A percentile compares a stretch with the other conserved stretches of the same genome.
phyloP scores from a whole-genome alignment of 2,329 filamentous ascomycete genomes.

The Cladosporium cucumerinum region DNA sequence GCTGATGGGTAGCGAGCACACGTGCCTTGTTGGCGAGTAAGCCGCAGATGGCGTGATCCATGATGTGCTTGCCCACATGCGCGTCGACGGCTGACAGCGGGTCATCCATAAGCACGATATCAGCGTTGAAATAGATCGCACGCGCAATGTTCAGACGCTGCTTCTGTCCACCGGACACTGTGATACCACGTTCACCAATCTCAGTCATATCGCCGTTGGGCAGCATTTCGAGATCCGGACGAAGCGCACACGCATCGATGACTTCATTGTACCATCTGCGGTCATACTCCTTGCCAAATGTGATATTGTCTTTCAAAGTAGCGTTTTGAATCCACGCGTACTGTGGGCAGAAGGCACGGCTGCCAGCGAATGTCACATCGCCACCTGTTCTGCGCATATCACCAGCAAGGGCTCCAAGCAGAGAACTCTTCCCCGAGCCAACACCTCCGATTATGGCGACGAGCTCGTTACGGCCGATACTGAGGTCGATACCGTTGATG shows the following conservation, averaged over 20 bases:
- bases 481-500: constrained; percentile 64
- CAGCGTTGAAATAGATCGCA: constrained; percentile 63
- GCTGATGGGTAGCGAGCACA: constrained; percentile 88
- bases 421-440: constrained; percentile 83
- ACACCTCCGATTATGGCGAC: constrained; percentile 86
- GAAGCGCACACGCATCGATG: constrained; percentile 79
- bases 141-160: constrained; percentile 92
- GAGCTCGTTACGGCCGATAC: constrained; percentile 70
- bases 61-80: constrained; percentile 67
- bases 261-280: constrained; percentile 77
- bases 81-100: constrained; percentile 57
- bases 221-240: constrained; percentile 87
- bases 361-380: constrained; percentile 70
- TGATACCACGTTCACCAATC: constrained; percentile 93
- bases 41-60: constrained; percentile 90
- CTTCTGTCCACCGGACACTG: constrained; percentile 91
- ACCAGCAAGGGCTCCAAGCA: constrained; percentile 83
- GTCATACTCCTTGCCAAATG: constrained; percentile 76
- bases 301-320: constrained; percentile 80
- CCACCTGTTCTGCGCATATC: constrained; percentile 86
- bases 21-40: constrained; percentile 85
- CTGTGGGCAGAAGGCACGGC: constrained; percentile 87
- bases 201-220: constrained; percentile 85
- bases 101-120: constrained; percentile 63
- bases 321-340: constrained; percentile 98